Base-by-base conservation (phyloP, 2,329 filamentous ascomycete species). In the Claviceps monticola region DNA sequence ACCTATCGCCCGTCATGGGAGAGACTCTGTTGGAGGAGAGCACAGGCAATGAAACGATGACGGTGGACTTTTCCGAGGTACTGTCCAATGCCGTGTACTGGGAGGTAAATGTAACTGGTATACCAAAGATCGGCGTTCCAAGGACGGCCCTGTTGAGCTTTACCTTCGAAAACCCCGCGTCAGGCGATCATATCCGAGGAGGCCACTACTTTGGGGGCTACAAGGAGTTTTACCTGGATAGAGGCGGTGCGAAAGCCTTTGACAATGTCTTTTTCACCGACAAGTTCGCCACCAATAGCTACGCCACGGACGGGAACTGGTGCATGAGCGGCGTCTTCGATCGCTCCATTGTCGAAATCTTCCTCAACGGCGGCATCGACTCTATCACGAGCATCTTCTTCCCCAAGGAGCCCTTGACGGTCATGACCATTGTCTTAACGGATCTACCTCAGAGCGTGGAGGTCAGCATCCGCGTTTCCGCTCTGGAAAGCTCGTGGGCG, bases 1-100 rank as follows among this genome's bases (percentile, higher is more conserved):
- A 79, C 53, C 59, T 76, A 34, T 60, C 61, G 0, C 65, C 75
- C 0, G 64, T 81, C 9, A 59, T 74, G n/a, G 73, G 71, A 11
- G 57, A 60, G 0, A 64, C 66, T 38, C 64, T 81, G 0, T 70
- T 70, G 48, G 70, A 70, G 48, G 63, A 62, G 0, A 67, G 60
- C 36, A 62, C 78, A 3, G 71, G 66, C 16, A 80, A 80, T 58
- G 68, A 68, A 17, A 70, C 65, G 0, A 53, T 80, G 1, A 58
- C 68, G 1, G 59, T 79, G 0, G 73, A 80, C 60, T 82, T 76
- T 62, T 68, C 71, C 3, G 52, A 62, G 11, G 64, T 80, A 3
- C 55, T 66, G 16, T 75, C 75, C 9, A 71, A 74, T 11, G 74
- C 76, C 0, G 57, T 83, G 11, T 76, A 74, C 59, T 73, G 80